Base-by-base conservation (phyloP, 192 early-diverging fungal genomes). In the Backusella macrospora region DNA sequence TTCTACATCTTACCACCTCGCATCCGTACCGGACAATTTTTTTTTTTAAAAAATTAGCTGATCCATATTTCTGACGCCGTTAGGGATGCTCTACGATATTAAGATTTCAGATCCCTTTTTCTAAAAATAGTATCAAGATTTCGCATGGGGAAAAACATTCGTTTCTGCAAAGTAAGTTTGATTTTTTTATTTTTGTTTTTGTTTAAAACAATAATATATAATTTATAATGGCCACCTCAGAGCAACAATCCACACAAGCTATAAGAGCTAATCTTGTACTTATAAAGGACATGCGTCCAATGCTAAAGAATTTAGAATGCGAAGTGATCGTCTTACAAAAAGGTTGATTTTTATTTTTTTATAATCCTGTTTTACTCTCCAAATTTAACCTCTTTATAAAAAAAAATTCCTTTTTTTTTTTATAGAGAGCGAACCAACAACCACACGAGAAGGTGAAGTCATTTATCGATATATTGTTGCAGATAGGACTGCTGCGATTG, bases 311-410 rank as follows among this genome's bases (percentile, higher is more conserved):
- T 8, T 84, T 90, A 55, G 85, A 88, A 70, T 84, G 87, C 73
- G 89, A 92, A 49, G 86, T 88, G 46, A 88, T 92, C 65, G 82
- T 92, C 15, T 78, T 92, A 6, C 85, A 92, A 44, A 85, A 86
- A 67, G 78, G 84, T 78, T 71, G 21, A 62, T 70, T 14, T 59
- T 23, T 13, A 13, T 16, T 18, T 4, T 52, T 52, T 2, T 21
- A 52, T 52, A 6, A 42, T 6, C 40, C 7, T 42, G 3, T 42
- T 6, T 6, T 42, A 42, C 40, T 7, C 40, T 42, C 7, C 40
- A 42, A 6, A 42, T 7, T 42, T 42, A 7, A 42, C 40, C n/a
- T n/a, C 40, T 3, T 42, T 7, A 55, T 10, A 9, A 23, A 55
- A 7, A 52, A 9, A 6, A 21, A 52, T 21, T 18, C 49, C 21